These are phyloP conservation scores for Backusella tarrabulga DNA, from an alignment of 192 early-diverging fungal species.

Conservation along the genomic window DNA sequence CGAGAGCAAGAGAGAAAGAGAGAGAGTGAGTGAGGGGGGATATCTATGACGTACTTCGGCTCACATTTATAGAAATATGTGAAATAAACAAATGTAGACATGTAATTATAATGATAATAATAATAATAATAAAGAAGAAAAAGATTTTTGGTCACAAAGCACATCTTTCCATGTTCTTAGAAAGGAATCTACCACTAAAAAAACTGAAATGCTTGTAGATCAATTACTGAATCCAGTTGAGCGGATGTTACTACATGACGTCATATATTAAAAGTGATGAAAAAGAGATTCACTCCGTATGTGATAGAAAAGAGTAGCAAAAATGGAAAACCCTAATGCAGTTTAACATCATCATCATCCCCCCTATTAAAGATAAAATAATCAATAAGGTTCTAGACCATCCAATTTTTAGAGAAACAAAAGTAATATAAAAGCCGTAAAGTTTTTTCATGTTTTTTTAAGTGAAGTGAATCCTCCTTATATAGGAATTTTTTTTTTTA, in stretches of 20 bases:
- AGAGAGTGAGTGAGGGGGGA: neutral
- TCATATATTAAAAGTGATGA: neutral
- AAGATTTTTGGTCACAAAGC: neutral
- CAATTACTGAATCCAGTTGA: conserved; percentile 3
- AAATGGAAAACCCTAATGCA: conserved; percentile 11
- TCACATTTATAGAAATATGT: conserved; percentile 5
- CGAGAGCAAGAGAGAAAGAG: neutral
- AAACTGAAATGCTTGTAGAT: neutral
- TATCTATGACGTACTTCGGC: neutral
- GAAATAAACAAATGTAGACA: neutral
- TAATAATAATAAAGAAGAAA: neutral
- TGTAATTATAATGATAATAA: neutral
- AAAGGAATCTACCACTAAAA: neutral
- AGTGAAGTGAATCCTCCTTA: neutral
- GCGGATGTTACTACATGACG: conserved; percentile 1
- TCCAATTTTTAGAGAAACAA: neutral
- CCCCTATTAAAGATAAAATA: neutral
- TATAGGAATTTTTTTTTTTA: neutral
- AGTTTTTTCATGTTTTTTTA: neutral
- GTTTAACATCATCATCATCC: conserved; percentile 15
- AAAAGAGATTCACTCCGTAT: neutral
- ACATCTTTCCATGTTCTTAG: neutral
- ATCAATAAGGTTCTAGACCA: conserved; percentile 4
- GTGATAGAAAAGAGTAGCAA: neutral
- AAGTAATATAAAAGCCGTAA: neutral